A percentile compares a stretch with the other conserved stretches of the same genome.
Evolutionary conservation across 495 filamentous ascomycete genomes (phyloP).

Genomic region (Chlorociboria aeruginascens): DNA sequence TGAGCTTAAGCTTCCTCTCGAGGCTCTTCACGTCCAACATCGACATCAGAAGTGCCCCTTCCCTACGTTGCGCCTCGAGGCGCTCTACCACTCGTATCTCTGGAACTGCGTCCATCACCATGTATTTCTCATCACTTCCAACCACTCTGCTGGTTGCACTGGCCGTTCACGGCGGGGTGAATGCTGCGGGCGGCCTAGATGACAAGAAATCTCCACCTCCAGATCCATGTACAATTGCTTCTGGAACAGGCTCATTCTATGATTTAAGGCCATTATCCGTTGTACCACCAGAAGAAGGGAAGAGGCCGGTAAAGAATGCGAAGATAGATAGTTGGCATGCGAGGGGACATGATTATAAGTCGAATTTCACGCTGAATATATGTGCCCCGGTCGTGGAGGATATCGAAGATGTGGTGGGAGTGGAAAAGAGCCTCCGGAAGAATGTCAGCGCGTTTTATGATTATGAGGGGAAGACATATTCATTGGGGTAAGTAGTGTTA

Average conservation of each 20-base stretch:
- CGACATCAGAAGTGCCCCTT: slow-evolving; percentile 3
- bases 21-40: background rate
- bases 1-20: too few relatives aligned
- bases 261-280: slow-evolving; percentile 71
- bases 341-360: slow-evolving; percentile 49
- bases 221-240: slow-evolving; percentile 68
- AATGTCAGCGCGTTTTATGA: slow-evolving; percentile 92
- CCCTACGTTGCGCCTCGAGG: slow-evolving; percentile 15
- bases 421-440: slow-evolving; percentile 51
- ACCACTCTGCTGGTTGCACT: slow-evolving; percentile 23
- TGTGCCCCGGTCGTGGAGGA: slow-evolving; percentile 76
- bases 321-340: slow-evolving; percentile 42
- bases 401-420: slow-evolving; percentile 55
- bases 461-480: slow-evolving; percentile 59
- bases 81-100: slow-evolving; percentile 10
- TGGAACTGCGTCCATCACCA: slow-evolving; percentile 3
- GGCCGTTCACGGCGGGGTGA: slow-evolving; percentile 19
- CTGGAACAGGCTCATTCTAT: slow-evolving; percentile 72
- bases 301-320: slow-evolving; percentile 40
- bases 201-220: slow-evolving; percentile 25
- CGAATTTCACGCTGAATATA: slow-evolving; percentile 93
- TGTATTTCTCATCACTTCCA: slow-evolving; percentile 15
- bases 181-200: slow-evolving; percentile 22
- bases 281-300: slow-evolving; percentile 33
- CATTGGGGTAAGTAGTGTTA: slow-evolving; percentile 55